These are phyloP conservation scores for Withania somnifera DNA, from an alignment of 305 asterid species.

Conservation along the genomic window DNA sequence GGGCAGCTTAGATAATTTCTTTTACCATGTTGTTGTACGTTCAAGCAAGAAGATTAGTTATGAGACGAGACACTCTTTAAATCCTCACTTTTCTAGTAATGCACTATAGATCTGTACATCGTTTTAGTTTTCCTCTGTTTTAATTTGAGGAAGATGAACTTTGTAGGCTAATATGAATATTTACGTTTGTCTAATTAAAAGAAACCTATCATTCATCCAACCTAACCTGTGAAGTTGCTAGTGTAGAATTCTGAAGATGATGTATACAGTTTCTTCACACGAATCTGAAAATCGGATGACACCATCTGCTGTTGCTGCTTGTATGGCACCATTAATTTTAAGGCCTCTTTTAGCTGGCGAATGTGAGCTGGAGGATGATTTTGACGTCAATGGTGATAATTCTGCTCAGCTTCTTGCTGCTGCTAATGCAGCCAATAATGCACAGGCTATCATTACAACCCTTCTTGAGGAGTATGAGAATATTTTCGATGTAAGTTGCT, in stretches of 20 bases:
- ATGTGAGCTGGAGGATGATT: slow-evolving; percentile 92
- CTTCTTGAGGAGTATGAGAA: slow-evolving; percentile 90
- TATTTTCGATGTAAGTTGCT: slow-evolving; percentile 64
- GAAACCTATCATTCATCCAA: not conserved
- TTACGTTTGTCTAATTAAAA: not conserved
- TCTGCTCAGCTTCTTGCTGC: slow-evolving; percentile 98
- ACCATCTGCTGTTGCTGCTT: slow-evolving; percentile 97
- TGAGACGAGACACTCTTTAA: not conserved
- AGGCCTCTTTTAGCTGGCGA: slow-evolving; percentile 99
- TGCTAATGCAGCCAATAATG: slow-evolving; percentile 97
- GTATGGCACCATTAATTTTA: slow-evolving; percentile 98
- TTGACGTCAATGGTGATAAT: slow-evolving; percentile 67
- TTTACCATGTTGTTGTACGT: not conserved
- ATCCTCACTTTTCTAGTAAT: not conserved
- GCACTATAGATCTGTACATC: not conserved
- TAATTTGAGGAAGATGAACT: not conserved
- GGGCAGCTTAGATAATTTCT: not conserved
- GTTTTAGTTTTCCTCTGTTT: not conserved
- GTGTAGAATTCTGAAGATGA: slow-evolving; percentile 80
- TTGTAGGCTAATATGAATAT: not conserved
- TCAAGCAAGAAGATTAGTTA: not conserved
- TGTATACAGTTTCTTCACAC: slow-evolving; percentile 74
- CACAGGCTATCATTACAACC: slow-evolving; percentile 86
- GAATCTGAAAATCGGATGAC: slow-evolving; percentile 87
- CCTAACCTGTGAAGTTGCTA: slow-evolving; percentile 9